Base-by-base conservation (phyloP, 177 flowering plant species). In the Telopea speciosissima region DNA sequence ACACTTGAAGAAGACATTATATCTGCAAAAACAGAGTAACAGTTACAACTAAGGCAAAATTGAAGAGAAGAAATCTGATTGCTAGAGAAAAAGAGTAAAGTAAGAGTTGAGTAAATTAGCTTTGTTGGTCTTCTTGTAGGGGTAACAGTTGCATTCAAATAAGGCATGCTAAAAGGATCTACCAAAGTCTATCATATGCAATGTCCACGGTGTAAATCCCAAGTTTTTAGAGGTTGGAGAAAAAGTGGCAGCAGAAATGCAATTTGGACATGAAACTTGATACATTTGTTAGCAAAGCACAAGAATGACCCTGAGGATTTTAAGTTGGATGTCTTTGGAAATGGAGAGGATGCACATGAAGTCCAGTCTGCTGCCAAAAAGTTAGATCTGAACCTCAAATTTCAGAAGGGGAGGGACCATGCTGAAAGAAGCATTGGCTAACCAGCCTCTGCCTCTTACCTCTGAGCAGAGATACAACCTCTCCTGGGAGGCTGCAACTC, bases 191-290 rank as follows among this genome's bases (percentile, higher is more conserved):
- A 81, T 84, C 24, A 71, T 96, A 62, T 96, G 99, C 86, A 96
- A 96, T 81, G 99, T 93, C 56, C 99, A 95, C 83, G 99, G 99
- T 75, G 99, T 96, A 62, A 96, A 90, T 76, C 99, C 98, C 19
- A 93, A 87, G 79, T 96, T 96, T 75, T 72, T 96, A 63, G 76
- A 78, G 79, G 91, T 93, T 78, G 99, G 99, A 66, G 96, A 91
- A 68, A 91, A 78, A 72, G 75, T 90, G 74, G 96, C 95, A 33
- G 88, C 83, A 66, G 93, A 96, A 68, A 90, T 80, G 79, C 86
- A 86, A 75, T 80, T 63, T 68, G 98, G 98, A 65, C 83, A 88
- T 81, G 84, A 83, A 76, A 79, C 89, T 24, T 96, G 78, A 87
- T 93, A 66, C 92, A 96, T 83, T 83, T 96, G 79, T 70, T 96